Evolutionary conservation across 306 rosid species (phyloP).

Genomic region (Lablab purpureus): DNA sequence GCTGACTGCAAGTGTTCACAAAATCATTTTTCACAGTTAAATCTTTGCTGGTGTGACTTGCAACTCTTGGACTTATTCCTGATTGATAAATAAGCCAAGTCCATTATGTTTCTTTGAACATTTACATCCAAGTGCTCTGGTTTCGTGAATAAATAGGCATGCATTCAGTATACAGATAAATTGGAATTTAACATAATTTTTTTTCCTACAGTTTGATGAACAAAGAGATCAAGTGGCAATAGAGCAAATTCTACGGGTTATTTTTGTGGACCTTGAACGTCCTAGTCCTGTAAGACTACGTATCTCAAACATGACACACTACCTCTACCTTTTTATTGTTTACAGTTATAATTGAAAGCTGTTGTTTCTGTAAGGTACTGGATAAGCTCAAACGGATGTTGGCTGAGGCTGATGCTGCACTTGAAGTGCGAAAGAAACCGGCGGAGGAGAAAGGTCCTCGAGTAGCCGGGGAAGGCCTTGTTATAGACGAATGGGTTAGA

Average conservation of each 20-base stretch:
- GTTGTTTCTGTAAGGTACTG: conserved; percentile 65
- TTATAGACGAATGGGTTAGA: conserved; percentile 97
- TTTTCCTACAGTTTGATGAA: conserved; percentile 79
- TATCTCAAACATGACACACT: background rate
- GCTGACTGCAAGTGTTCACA: conserved; percentile 14
- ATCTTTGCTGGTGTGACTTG: background rate
- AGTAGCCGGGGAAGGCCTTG: conserved; percentile 85
- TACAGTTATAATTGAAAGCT: background rate
- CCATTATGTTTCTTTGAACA: conserved; percentile 16
- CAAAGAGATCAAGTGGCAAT: conserved; percentile 88
- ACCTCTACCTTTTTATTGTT: background rate
- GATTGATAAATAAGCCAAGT: background rate
- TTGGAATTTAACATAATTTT: conserved; percentile 18
- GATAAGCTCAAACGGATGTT: conserved; percentile 82
- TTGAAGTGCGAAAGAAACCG: conserved; percentile 80
- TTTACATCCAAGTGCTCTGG: conserved; percentile 10
- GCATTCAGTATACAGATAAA: conserved; percentile 8
- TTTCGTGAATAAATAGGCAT: background rate
- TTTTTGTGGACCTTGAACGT: conserved; percentile 84
- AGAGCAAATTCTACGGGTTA: conserved; percentile 88
- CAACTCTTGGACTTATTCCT: background rate
- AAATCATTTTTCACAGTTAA: background rate
- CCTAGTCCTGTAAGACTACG: conserved; percentile 70
- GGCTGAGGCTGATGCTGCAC: conserved; percentile 91
- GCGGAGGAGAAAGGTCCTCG: conserved; percentile 80